Conservation (phyloP, 495 filamentous ascomycete genomes). For the Halenospora varia region DNA sequence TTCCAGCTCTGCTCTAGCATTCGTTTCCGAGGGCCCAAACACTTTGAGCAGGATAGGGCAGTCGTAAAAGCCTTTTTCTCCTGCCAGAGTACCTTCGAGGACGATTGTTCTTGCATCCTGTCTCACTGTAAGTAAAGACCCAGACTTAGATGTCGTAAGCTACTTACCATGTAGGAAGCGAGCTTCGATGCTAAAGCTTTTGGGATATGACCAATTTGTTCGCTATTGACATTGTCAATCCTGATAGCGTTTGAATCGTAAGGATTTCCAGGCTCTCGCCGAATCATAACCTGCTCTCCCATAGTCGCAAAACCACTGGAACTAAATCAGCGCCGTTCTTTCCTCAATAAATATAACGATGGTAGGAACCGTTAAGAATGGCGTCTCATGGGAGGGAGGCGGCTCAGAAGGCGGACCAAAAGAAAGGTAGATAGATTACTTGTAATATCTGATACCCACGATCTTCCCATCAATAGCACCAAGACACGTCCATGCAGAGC, state of each 20-base stretch:
- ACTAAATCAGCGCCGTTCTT: too few species aligned
- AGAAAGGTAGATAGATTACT: too few species aligned
- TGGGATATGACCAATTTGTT: slow-evolving; percentile 80
- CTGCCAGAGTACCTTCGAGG: slow-evolving; percentile 64
- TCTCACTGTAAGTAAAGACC: background rate
- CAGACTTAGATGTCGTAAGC: background rate
- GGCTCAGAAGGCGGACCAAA: too few species aligned
- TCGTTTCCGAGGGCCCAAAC: slow-evolving; percentile 58
- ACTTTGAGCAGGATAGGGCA: slow-evolving; percentile 66
- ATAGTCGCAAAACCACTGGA: slow-evolving; percentile 62
- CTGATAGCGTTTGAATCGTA: slow-evolving; percentile 79
- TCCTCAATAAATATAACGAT: too few species aligned
- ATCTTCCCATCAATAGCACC: slow-evolving; percentile 53
- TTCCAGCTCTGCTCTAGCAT: slow-evolving; percentile 47
- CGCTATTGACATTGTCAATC: slow-evolving; percentile 72
- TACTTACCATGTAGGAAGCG: slow-evolving; percentile 63
- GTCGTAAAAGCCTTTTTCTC: slow-evolving; percentile 58
- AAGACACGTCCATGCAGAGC: slow-evolving; percentile 13
- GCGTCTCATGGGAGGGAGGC: too few species aligned
- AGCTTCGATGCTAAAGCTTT: slow-evolving; percentile 61
- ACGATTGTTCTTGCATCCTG: slow-evolving; percentile 41
- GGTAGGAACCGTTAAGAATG: too few species aligned
- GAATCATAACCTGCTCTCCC: slow-evolving; percentile 67
- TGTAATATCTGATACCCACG: slow-evolving; percentile 79
- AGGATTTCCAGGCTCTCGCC: slow-evolving; percentile 64